phyloP scores from a whole-genome alignment of 2,329 filamentous ascomycete species.

The Penicillium sclerotiorum region DNA sequence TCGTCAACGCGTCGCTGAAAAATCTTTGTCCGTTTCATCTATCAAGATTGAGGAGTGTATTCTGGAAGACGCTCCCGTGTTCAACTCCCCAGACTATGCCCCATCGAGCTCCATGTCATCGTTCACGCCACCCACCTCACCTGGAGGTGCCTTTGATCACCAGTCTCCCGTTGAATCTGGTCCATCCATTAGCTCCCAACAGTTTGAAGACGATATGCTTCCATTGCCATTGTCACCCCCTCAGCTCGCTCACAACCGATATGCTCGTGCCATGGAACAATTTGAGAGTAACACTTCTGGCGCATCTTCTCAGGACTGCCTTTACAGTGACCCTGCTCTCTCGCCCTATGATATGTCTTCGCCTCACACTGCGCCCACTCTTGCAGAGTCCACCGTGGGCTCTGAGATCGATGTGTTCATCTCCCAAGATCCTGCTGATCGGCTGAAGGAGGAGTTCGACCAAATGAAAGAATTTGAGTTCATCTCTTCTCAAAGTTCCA shows the following conservation, averaged over 20 bases:
- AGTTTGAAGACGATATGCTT: slow-evolving; percentile 40
- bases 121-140: slow-evolving; percentile 52
- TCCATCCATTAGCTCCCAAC: slow-evolving; percentile 42
- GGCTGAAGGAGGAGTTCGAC: slow-evolving; percentile 35
- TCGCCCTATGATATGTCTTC: slow-evolving; percentile 40
- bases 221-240: slow-evolving; percentile 39
- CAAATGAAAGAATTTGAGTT: slow-evolving; percentile 26
- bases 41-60: slow-evolving; percentile 15
- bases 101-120: slow-evolving; percentile 48
- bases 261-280: slow-evolving; percentile 27
- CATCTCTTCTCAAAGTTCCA: slow-evolving; percentile 21
- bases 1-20: slow-evolving; percentile 46
- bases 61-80: slow-evolving; percentile 41
- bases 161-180: slow-evolving; percentile 39
- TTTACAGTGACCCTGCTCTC: slow-evolving; percentile 33
- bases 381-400: slow-evolving; percentile 36
- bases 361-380: slow-evolving; percentile 38
- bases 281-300: slow-evolving; percentile 14
- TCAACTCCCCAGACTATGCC: slow-evolving; percentile 45
- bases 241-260: slow-evolving; percentile 24
- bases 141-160: slow-evolving; percentile 43
- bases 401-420: slow-evolving; percentile 47
- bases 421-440: slow-evolving; percentile 33
- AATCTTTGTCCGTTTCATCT: slow-evolving; percentile 35
- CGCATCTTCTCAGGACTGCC: slow-evolving; percentile 29